These are phyloP conservation scores for Aquilaria yunnanensis DNA, from an alignment of 345 rosid species.

Conservation along the genomic window DNA sequence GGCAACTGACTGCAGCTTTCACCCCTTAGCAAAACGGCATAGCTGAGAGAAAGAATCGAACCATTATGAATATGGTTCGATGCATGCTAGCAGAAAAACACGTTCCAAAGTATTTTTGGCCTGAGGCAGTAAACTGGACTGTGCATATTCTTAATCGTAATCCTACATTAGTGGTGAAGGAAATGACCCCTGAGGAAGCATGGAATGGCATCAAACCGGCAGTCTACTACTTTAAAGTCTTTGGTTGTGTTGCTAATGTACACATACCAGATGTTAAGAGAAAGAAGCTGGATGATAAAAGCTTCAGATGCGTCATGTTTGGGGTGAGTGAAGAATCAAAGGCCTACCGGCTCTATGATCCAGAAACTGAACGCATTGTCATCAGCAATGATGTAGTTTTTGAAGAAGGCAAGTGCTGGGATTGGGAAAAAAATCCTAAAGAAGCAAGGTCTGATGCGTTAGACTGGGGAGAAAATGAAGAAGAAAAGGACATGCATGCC, in stretches of 20 bases:
- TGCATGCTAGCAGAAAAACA: neutral
- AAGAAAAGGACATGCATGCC: neutral
- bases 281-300: slow-evolving; percentile 4
- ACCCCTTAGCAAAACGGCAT: neutral
- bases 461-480: neutral
- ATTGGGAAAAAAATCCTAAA: neutral
- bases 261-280: slow-evolving; percentile 2
- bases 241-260: slow-evolving; percentile 1
- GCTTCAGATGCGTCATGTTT: neutral
- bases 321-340: neutral
- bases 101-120: slow-evolving; percentile 4
- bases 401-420: neutral
- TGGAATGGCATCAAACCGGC: neutral
- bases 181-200: slow-evolving; percentile 3
- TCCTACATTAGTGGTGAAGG: neutral
- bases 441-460: neutral
- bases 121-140: slow-evolving; percentile 6
- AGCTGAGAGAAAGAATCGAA: slow-evolving; percentile 9
- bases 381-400: slow-evolving; percentile 1
- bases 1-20: neutral
- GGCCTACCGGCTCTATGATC: neutral
- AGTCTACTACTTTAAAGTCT: neutral
- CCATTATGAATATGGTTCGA: slow-evolving; percentile 1
- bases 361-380: neutral
- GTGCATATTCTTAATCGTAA: slow-evolving; percentile 1